Conservation (phyloP, 352 stramenopile genomes). For the Pythium rishiriense region DNA sequence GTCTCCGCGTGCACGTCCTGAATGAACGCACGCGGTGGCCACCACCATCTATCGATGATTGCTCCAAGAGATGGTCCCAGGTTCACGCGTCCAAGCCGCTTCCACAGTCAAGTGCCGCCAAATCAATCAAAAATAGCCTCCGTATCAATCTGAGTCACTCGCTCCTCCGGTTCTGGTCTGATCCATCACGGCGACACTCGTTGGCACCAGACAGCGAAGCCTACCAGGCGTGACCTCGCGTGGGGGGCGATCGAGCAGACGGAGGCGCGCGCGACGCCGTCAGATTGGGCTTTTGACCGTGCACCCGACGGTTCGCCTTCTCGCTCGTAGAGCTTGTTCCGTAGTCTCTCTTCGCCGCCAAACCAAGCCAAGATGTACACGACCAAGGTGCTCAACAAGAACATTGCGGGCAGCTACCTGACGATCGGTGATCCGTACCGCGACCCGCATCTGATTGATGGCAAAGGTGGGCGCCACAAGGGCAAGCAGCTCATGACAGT, state of each 20-base stretch:
- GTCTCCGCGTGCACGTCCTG: too few relatives aligned
- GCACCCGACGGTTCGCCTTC: neutral
- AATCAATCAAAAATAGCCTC: constrained; percentile 7
- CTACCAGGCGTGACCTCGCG: neutral
- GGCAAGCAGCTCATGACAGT: constrained; percentile 76
- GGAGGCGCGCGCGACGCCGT: neutral
- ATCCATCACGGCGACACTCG: neutral
- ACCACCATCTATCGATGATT: too few relatives aligned
- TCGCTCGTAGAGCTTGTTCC: neutral
- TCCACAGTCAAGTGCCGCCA: too few relatives aligned
- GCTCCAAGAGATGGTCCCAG: too few relatives aligned
- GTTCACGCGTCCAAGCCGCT: too few relatives aligned
- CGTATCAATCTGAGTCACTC: neutral
- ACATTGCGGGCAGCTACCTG: constrained; percentile 76
- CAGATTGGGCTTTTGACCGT: constrained; percentile 19
- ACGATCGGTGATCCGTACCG: constrained; percentile 76
- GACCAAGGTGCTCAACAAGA: constrained; percentile 83
- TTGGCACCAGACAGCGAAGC: constrained; percentile 10
- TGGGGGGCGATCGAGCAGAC: neutral
- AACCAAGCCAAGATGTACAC: constrained; percentile 55
- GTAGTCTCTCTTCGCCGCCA: neutral
- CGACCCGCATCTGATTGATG: constrained; percentile 71
- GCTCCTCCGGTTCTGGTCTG: constrained; percentile 14
- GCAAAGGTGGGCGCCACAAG: constrained; percentile 72
- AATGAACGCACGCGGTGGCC: too few relatives aligned